phyloP scores from a whole-genome alignment of 352 stramenopile species.

The Globisporangium iwayamae region DNA sequence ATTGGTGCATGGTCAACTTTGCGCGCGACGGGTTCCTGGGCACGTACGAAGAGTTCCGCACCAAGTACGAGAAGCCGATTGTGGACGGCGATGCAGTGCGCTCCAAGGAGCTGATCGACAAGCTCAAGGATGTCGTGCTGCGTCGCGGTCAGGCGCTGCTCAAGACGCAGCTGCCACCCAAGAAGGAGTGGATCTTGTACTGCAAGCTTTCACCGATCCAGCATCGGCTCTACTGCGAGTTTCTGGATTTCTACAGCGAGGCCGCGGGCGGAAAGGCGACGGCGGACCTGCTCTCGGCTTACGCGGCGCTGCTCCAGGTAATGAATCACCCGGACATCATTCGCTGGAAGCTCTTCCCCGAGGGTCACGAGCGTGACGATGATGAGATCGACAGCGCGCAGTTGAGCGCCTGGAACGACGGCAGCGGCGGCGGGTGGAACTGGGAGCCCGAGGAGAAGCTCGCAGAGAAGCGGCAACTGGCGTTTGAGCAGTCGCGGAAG shows the following conservation, averaged over 20 bases:
- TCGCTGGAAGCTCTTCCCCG: slow-evolving; percentile 57
- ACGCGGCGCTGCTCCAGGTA: slow-evolving; percentile 73
- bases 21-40: slow-evolving; percentile 66
- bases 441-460: slow-evolving; percentile 70
- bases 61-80: slow-evolving; percentile 78
- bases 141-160: slow-evolving; percentile 66
- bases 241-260: slow-evolving; percentile 58
- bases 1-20: slow-evolving; percentile 92
- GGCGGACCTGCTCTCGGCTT: slow-evolving; percentile 74
- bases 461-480: slow-evolving; percentile 45
- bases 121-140: slow-evolving; percentile 65
- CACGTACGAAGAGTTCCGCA: slow-evolving; percentile 72
- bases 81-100: slow-evolving; percentile 57
- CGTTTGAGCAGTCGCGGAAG: slow-evolving; percentile 39
- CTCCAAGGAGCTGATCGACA: slow-evolving; percentile 65
- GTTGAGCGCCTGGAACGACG: slow-evolving; percentile 15
- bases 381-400: slow-evolving; percentile 30
- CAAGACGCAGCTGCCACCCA: slow-evolving; percentile 69
- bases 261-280: slow-evolving; percentile 26
- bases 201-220: slow-evolving; percentile 83
- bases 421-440: slow-evolving; percentile 39
- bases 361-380: slow-evolving; percentile 27
- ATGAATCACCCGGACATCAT: slow-evolving; percentile 90
- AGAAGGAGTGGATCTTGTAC: slow-evolving; percentile 86
- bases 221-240: slow-evolving; percentile 73